These are phyloP conservation scores for Exophiala phaeomuriformis DNA, from an alignment of 2,329 filamentous ascomycete genomes.

Conservation along the genomic window DNA sequence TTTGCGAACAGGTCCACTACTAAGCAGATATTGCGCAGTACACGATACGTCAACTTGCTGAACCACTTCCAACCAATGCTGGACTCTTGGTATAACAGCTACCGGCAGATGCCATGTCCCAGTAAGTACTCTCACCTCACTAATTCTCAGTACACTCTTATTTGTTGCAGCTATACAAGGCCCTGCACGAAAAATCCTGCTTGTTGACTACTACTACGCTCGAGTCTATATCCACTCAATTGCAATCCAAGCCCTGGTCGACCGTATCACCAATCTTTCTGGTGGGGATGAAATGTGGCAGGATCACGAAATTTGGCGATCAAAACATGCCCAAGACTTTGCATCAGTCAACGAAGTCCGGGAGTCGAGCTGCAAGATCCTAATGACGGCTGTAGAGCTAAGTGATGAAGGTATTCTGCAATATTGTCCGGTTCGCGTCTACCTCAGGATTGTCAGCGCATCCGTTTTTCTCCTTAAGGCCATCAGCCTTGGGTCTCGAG, in stretches of 20 bases:
- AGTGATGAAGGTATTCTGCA: slow-evolving; percentile 43
- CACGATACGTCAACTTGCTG: slow-evolving; percentile 46
- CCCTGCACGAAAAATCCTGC: slow-evolving; percentile 40
- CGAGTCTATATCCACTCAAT: slow-evolving; percentile 41
- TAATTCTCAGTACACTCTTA: not conserved
- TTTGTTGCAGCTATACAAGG: slow-evolving; percentile 11
- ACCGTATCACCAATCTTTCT: slow-evolving; percentile 36
- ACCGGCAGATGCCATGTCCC: not conserved
- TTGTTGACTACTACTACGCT: slow-evolving; percentile 48
- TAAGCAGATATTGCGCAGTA: slow-evolving; percentile 38
- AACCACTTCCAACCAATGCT: slow-evolving; percentile 41
- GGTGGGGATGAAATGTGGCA: not conserved
- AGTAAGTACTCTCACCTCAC: slow-evolving; percentile 31
- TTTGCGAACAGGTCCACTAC: slow-evolving; percentile 42
- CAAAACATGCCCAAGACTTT: not conserved
- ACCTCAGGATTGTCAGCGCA: slow-evolving; percentile 48
- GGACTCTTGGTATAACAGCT: slow-evolving; percentile 32
- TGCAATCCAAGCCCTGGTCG: slow-evolving; percentile 52
- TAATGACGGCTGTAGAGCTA: slow-evolving; percentile 43
- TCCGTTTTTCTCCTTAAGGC: slow-evolving; percentile 51
- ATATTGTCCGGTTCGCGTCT: slow-evolving; percentile 49
- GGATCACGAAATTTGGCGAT: not conserved
- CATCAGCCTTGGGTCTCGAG: slow-evolving; percentile 44
- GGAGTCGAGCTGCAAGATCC: not conserved
- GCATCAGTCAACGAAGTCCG: not conserved